These are phyloP conservation scores for Mixia osmundae DNA, from an alignment of 1,284 basidiomycete genomes.

Conservation along the genomic window DNA sequence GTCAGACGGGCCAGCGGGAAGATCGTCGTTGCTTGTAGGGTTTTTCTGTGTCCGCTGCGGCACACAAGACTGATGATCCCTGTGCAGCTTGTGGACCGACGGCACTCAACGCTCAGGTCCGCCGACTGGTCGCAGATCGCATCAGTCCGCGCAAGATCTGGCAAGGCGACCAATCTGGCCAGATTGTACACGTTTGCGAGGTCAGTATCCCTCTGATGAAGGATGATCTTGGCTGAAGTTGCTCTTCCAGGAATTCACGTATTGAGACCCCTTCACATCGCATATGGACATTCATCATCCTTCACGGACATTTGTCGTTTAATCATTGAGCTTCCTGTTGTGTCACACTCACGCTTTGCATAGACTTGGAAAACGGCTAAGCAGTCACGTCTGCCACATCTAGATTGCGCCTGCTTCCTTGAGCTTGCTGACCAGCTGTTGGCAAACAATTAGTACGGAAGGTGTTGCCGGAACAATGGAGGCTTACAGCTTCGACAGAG, in stretches of 20 bases:
- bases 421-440: constrained; percentile 62
- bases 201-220: no score
- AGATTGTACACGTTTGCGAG: constrained; percentile 10
- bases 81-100: constrained; percentile 9
- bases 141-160: constrained; percentile 13
- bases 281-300: no score
- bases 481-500: neutral
- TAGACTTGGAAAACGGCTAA: no score
- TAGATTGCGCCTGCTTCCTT: constrained; percentile 60
- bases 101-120: constrained; percentile 14
- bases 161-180: constrained; percentile 12
- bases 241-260: no score
- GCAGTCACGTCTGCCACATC: no score
- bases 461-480: neutral
- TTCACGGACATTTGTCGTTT: no score
- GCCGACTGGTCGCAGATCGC: constrained; percentile 15
- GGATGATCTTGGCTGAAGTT: no score
- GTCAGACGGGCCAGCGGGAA: constrained; percentile 13
- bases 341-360: no score
- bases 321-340: no score
- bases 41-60: constrained; percentile 18
- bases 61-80: constrained; percentile 30
- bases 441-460: constrained; percentile 28
- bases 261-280: no score
- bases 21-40: constrained; percentile 16